Conservation (phyloP, 2,329 filamentous ascomycete species). For the Penicillium occitanis region DNA sequence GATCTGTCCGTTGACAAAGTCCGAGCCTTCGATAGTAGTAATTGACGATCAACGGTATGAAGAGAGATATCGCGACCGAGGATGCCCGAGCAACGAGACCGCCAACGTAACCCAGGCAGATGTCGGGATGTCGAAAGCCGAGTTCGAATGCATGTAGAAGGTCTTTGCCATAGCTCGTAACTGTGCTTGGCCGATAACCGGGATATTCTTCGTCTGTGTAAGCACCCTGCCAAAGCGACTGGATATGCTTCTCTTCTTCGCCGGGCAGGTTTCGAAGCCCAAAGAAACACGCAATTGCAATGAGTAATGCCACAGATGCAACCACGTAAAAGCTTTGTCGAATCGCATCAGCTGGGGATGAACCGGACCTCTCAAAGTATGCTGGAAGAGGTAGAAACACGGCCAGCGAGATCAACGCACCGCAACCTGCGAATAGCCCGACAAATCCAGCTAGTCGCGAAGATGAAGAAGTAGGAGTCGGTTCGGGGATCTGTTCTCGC, state of each 20-base stretch:
- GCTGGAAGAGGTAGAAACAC: constrained; percentile 87
- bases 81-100: constrained; percentile 94
- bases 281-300: constrained; percentile 74
- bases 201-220: not conserved
- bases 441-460: constrained; percentile 80
- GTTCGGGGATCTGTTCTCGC: constrained; percentile 16
- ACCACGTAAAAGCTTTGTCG: constrained; percentile 87
- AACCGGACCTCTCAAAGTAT: constrained; percentile 70
- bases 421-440: constrained; percentile 87
- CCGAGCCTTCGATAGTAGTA: constrained; percentile 81
- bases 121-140: constrained; percentile 72
- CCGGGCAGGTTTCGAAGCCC: constrained; percentile 69
- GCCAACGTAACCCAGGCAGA: constrained; percentile 84
- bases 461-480: constrained; percentile 44
- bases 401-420: constrained; percentile 77
- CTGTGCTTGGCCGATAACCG: constrained; percentile 3
- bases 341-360: constrained; percentile 72
- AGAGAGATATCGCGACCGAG: constrained; percentile 90
- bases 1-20: constrained; percentile 61
- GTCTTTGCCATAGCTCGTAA: constrained; percentile 48
- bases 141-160: constrained; percentile 65
- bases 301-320: constrained; percentile 66
- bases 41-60: constrained; percentile 91
- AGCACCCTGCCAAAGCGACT: constrained; percentile 44
- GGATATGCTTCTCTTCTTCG: constrained; percentile 75